A percentile compares a stretch with the other conserved stretches of the same genome.
These are phyloP conservation scores for Aspergillus brunneoviolaceus DNA, from an alignment of 2,329 filamentous ascomycete species.

Conservation along the genomic window DNA sequence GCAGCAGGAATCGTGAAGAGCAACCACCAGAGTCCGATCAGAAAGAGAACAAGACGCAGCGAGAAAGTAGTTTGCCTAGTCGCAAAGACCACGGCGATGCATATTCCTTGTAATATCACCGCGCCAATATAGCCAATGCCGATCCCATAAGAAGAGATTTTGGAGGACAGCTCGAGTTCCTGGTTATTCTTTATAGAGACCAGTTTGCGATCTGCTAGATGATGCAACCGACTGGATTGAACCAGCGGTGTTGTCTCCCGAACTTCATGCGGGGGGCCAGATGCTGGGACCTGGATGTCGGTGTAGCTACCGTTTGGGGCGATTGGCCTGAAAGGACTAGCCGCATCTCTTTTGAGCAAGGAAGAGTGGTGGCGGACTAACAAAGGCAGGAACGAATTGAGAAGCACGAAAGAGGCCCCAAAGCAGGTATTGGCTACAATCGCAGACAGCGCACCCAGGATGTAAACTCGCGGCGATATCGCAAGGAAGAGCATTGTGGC, in stretches of 20 bases:
- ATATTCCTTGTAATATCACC: constrained; percentile 76
- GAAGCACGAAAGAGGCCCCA: constrained; percentile 87
- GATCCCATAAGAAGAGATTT: constrained; percentile 88
- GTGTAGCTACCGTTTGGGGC: constrained; percentile 15
- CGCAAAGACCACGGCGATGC: constrained; percentile 72
- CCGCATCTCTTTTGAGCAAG: constrained; percentile 35
- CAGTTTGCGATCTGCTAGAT: constrained; percentile 4
- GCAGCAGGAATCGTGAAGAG: constrained; percentile 85
- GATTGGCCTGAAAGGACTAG: background rate
- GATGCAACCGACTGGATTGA: constrained; percentile 14
- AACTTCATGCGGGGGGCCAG: background rate
- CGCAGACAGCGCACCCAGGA: constrained; percentile 78
- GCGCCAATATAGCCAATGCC: constrained; percentile 91
- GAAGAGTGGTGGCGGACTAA: constrained; percentile 81
- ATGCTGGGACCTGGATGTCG: constrained; percentile 2
- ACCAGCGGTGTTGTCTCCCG: constrained; percentile 31
- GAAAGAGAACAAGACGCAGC: constrained; percentile 79
- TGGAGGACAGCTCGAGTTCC: constrained; percentile 79
- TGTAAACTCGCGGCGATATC: constrained; percentile 70
- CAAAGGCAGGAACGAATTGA: constrained; percentile 92
- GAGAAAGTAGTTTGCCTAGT: constrained; percentile 79
- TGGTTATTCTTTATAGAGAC: constrained; percentile 43
- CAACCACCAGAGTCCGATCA: constrained; percentile 91
- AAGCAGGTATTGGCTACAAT: constrained; percentile 93
- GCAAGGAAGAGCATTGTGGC: constrained; percentile 87